Percentiles rank a stretch among this genome's conserved stretches.
Conservation (phyloP, 202 grass and related monocot genomes). For the Zizania palustris region DNA sequence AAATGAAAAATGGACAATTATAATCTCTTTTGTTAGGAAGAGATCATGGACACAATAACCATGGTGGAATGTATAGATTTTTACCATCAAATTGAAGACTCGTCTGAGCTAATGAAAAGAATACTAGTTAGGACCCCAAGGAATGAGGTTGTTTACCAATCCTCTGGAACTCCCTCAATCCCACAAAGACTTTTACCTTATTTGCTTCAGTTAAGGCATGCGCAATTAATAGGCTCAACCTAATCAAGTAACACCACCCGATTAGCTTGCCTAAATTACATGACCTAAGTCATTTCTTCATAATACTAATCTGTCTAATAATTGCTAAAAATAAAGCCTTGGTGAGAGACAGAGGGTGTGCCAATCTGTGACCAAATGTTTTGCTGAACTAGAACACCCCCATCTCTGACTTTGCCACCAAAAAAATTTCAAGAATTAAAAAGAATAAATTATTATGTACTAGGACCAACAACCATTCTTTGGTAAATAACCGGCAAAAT, state of each 20-base stretch:
- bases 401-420: conserved; percentile 47
- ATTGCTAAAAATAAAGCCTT: too few relatives aligned
- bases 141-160: conserved; percentile 48
- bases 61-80: conserved; percentile 38
- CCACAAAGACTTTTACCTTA: too few relatives aligned
- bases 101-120: conserved; percentile 60
- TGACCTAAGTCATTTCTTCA: too few relatives aligned
- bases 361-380: conserved; percentile 44
- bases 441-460: conserved; percentile 64
- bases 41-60: conserved; percentile 28
- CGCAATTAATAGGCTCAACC: too few relatives aligned
- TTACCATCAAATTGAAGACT: conserved; percentile 19
- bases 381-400: conserved; percentile 35
- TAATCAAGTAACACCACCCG: too few relatives aligned
- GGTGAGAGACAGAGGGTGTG: not conserved
- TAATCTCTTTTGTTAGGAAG: conserved; percentile 43
- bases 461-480: conserved; percentile 58
- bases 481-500: conserved; percentile 52
- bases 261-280: too few relatives aligned
- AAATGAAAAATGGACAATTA: conserved; percentile 35
- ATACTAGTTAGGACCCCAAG: conserved; percentile 59
- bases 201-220: too few relatives aligned
- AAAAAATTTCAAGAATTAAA: conserved; percentile 51
- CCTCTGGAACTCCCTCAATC: conserved; percentile 49
- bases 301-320: too few relatives aligned